Evolutionary conservation across 345 rosid genomes (phyloP), one percentile per base, ranked within the genome.

Genomic region (Salix koriyanagi): DNA sequence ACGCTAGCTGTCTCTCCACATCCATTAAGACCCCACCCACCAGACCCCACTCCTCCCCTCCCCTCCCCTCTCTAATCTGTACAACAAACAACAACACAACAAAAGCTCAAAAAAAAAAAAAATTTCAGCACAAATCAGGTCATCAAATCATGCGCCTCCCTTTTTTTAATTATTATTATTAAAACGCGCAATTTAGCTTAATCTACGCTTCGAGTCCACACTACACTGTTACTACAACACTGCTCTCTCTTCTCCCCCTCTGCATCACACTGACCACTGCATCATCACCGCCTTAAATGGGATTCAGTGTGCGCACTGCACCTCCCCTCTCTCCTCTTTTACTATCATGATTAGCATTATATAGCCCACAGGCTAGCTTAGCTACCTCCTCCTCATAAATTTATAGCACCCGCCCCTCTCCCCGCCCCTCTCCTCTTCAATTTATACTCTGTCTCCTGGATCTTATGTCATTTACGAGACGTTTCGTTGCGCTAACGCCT

Each of bases 201-300:
- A 69, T 73, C 60, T 76, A 41, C 79, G 67, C 71, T 54, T 25
- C 72, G 50, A 74, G 69, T 56, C 69, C 76, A 61, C 8, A 67
- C 72, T 67, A 46, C 21, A 50, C 72, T 34, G 28, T 72, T 46
- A 14, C 23, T 36, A 11, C 26, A 48, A 8, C 52, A 72, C 75
- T 72, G 75, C 7, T 66, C 36, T 48, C 74, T 42, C 70, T 73
- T 52, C 67, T n/a, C 32, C 30, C 66, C 30, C 67, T 77, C 86
- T 85, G 85, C 79, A 80, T 67, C 37, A 34, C 37, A 84, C 90
- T 86, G 89, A 76, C 84, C 79, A 82, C 83, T 52, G 58, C 58
- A 52, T 7, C 23, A 52, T n/a, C 58, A 52, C 21, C 79, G 87
- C 84, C 90, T 77, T 87, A 76, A 86, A 80, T 89, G 88, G 90